Percentiles rank a stretch among this genome's conserved stretches.
Conservation (phyloP, 225 moss, liverwort and hornwort genomes). For the Climacium dendroides region DNA sequence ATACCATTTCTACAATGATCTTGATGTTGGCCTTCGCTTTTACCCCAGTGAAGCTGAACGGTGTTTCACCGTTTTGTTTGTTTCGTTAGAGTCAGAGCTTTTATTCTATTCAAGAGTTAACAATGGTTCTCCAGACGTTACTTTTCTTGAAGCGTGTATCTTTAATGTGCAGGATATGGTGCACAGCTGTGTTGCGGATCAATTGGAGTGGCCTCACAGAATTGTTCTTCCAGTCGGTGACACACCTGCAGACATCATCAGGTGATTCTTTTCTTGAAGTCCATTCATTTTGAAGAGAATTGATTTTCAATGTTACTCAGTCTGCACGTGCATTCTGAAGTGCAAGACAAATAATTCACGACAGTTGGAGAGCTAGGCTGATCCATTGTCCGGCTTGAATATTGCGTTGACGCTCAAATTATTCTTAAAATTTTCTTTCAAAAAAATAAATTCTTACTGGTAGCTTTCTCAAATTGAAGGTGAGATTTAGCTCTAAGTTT, state of each 20-base stretch:
- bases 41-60: not conserved
- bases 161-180: constrained; percentile 63
- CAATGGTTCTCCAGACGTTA: not conserved
- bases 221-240: constrained; percentile 61
- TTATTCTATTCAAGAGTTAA: not conserved
- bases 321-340: not conserved
- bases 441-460: not conserved
- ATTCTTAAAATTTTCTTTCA: not conserved
- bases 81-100: not conserved
- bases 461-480: not conserved
- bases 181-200: constrained; percentile 61
- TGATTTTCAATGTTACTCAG: not conserved
- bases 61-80: not conserved
- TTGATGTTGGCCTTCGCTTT: not conserved
- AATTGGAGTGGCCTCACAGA: constrained; percentile 90
- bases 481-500: not conserved
- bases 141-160: not conserved
- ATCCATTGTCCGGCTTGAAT: not conserved
- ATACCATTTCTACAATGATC: not conserved
- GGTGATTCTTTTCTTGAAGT: constrained; percentile 2
- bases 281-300: not conserved
- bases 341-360: not conserved
- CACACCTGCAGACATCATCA: constrained; percentile 44
- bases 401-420: not conserved
- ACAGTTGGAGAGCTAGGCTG: not conserved